A percentile compares a stretch with the other conserved stretches of the same genome.
phyloP scores from a whole-genome alignment of 2,329 filamentous ascomycete genomes.

The Juglanconis sp. region DNA sequence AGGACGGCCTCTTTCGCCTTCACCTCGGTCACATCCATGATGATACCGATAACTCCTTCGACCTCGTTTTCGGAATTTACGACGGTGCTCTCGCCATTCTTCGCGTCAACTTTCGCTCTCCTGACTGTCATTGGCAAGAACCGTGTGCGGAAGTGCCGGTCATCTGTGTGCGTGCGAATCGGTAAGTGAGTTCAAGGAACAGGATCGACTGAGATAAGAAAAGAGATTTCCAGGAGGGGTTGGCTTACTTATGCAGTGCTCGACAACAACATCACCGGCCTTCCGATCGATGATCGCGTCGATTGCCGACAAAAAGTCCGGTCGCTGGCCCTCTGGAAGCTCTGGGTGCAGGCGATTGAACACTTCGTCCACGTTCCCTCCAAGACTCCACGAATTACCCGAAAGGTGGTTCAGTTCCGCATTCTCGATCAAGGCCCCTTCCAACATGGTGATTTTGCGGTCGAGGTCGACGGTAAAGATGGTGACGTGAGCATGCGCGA shows the following conservation, averaged over 20 bases:
- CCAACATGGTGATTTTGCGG: constrained; percentile 62
- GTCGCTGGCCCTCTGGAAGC: constrained; percentile 40
- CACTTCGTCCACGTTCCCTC: constrained; percentile 53
- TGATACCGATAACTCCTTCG: constrained; percentile 73
- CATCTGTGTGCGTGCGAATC: constrained; percentile 34
- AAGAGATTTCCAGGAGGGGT: not conserved
- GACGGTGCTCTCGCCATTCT: constrained; percentile 43
- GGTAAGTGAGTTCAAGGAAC: not conserved
- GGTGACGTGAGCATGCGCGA: constrained; percentile 71
- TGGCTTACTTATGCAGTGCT: constrained; percentile 53
- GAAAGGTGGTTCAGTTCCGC: constrained; percentile 32
- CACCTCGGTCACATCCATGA: constrained; percentile 74
- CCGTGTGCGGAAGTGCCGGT: constrained; percentile 68
- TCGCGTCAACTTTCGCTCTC: constrained; percentile 46
- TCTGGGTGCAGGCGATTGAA: constrained; percentile 51
- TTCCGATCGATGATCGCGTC: constrained; percentile 63
- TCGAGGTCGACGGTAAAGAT: constrained; percentile 69
- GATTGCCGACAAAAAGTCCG: constrained; percentile 55
- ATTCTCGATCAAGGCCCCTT: constrained; percentile 62
- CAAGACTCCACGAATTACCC: constrained; percentile 11
- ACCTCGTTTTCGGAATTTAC: constrained; percentile 49
- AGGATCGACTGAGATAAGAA: too few relatives aligned
- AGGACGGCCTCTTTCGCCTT: constrained; percentile 63
- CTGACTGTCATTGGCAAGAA: constrained; percentile 64
- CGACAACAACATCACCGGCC: constrained; percentile 57